phyloP scores from a whole-genome alignment of 805 yeast genomes.

The Wickerhamomyces queroliae region DNA sequence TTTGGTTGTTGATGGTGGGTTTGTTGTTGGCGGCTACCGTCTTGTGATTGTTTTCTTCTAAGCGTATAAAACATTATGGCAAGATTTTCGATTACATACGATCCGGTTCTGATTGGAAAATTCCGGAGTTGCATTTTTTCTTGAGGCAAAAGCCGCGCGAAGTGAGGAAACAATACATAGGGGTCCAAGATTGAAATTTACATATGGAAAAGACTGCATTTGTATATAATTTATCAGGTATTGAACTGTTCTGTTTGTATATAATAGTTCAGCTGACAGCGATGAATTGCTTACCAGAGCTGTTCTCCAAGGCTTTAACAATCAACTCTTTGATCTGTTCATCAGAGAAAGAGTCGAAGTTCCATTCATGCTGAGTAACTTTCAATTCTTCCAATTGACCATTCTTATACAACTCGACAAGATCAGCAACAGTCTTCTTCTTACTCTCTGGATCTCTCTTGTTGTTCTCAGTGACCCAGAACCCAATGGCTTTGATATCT shows the following conservation, averaged over 20 bases:
- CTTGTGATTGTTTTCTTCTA: too few relatives aligned
- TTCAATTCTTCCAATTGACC: constrained; percentile 45
- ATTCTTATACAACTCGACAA: constrained; percentile 51
- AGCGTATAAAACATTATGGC: too few relatives aligned
- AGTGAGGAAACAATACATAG: too few relatives aligned
- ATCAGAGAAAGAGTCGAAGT: constrained; percentile 24
- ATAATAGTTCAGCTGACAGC: constrained; percentile 19
- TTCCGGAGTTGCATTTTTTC: too few relatives aligned
- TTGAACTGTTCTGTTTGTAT: too few relatives aligned
- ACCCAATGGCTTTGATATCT: constrained; percentile 79
- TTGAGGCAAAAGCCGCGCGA: too few relatives aligned
- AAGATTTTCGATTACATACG: too few relatives aligned
- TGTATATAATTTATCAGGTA: too few relatives aligned
- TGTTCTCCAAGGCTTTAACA: constrained; percentile 28
- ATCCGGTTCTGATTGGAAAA: too few relatives aligned
- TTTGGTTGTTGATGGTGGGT: background rate
- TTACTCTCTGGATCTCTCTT: constrained; percentile 56
- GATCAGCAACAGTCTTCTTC: constrained; percentile 43
- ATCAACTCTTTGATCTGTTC: constrained; percentile 32
- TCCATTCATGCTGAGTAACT: constrained; percentile 26
- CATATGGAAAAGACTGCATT: too few relatives aligned
- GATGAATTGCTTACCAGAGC: constrained; percentile 43
- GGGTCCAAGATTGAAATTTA: too few relatives aligned
- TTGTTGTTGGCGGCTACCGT: background rate
- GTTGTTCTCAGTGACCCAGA: constrained; percentile 81